A percentile compares a stretch with the other conserved stretches of the same genome.
These are phyloP conservation scores for Fusarium sp. DNA, from an alignment of 2,329 filamentous ascomycete genomes.

Conservation along the genomic window DNA sequence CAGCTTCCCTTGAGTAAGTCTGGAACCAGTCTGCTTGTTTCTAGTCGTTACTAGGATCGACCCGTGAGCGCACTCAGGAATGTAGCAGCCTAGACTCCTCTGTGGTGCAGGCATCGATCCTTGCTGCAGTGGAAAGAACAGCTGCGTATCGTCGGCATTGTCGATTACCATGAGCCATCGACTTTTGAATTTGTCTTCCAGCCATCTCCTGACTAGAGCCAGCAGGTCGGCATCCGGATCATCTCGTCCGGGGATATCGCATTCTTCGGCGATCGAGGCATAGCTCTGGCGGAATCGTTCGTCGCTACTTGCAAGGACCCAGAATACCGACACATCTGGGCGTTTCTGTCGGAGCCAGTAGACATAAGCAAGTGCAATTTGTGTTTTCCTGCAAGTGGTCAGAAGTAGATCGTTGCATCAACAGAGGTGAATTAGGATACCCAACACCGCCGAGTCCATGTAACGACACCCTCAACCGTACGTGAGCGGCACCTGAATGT, in stretches of 20 bases:
- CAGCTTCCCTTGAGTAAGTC: constrained; percentile 38
- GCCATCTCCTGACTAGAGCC: constrained; percentile 52
- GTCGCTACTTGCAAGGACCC: constrained; percentile 51
- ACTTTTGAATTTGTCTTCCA: constrained; percentile 29
- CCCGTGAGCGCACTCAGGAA: constrained; percentile 52
- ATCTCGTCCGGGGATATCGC: constrained; percentile 49
- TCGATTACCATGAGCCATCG: constrained; percentile 35
- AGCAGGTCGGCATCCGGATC: constrained; percentile 45
- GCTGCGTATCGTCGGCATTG: too few species aligned
- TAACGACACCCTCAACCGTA: constrained; percentile 3
- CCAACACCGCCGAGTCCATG: constrained; percentile 35
- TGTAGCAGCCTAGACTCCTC: background rate
- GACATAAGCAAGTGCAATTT: constrained; percentile 31
- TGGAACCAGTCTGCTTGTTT: constrained; percentile 50
- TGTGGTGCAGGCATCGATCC: background rate
- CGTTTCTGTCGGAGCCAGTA: constrained; percentile 25
- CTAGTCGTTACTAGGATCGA: constrained; percentile 54
- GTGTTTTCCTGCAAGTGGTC: constrained; percentile 19
- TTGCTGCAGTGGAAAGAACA: constrained; percentile 11
- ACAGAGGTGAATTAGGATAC: background rate
- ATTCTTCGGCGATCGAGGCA: constrained; percentile 50
- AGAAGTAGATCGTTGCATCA: background rate
- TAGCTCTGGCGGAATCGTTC: constrained; percentile 53
- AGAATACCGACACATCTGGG: constrained; percentile 49
- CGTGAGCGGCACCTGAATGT: background rate